Conservation (phyloP, 805 yeast genomes). For the Sugiyamaella marilandica region DNA sequence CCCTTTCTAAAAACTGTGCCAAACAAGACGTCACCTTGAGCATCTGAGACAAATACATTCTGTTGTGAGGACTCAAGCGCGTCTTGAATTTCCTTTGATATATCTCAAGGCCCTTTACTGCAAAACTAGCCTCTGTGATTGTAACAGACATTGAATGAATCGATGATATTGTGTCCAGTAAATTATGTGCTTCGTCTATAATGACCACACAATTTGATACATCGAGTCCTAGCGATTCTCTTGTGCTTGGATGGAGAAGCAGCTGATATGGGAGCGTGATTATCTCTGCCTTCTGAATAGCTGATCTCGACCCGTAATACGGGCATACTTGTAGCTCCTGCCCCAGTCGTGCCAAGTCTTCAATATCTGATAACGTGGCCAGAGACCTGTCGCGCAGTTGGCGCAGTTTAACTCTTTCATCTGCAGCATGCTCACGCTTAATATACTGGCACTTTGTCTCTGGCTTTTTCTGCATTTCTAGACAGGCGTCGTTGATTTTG, state of each 20-base stretch:
- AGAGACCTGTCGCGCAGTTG: conserved; percentile 53
- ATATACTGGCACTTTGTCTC: conserved; percentile 40
- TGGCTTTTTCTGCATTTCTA: conserved; percentile 54
- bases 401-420: conserved; percentile 32
- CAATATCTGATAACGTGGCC: conserved; percentile 66
- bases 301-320: conserved; percentile 66
- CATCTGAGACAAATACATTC: conserved; percentile 63
- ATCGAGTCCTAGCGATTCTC: conserved; percentile 55
- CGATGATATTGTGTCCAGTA: conserved; percentile 68
- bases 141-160: conserved; percentile 62
- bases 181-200: conserved; percentile 90
- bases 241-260: conserved; percentile 54
- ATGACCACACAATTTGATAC: conserved; percentile 63
- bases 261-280: conserved; percentile 84
- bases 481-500: conserved; percentile 74
- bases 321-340: conserved; percentile 60
- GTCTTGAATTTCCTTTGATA: conserved; percentile 60
- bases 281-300: conserved; percentile 59
- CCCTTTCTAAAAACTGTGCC: conserved; percentile 41
- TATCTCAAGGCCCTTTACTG: conserved; percentile 45
- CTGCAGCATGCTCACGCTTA: conserved; percentile 33
- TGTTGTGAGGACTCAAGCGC: conserved; percentile 64
- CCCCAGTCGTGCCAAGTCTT: conserved; percentile 67
- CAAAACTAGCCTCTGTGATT: conserved; percentile 41
- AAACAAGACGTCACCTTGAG: conserved; percentile 52